Base-by-base conservation (phyloP, 768 basidiomycete genomes). In the Hygrophoropsis aurantiaca region DNA sequence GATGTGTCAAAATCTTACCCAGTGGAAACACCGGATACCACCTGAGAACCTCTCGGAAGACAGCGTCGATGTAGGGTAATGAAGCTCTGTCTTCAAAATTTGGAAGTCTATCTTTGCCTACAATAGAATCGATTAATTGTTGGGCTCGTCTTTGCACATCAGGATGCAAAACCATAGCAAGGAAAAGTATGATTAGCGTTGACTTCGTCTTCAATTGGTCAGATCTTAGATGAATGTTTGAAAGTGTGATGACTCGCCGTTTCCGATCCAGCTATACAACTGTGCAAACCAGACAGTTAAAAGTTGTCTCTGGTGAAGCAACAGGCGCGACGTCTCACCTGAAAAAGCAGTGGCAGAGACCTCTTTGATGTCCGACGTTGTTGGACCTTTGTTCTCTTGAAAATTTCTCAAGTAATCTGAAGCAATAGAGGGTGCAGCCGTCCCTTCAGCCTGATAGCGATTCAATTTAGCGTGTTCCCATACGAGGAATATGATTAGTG, bases 381-480 rank as follows among this genome's bases (percentile, higher is more conserved):
- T 11, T 5, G 41, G 49, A 2, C 26, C 13, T 4, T 41, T 13
- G 11, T 32, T 43, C 15, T 55, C 58, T 25, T 46, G 38, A 24
- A 48, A 44, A 3, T 38, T 30, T 13, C 27, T 30, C 27, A 56
- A 40, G 5, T 42, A 42, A 13, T 58, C 50, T 2, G 52, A 64
- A 15, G 58, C 60, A 59, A 61, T 56, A 1, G 59, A 61, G 6
- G 52, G 42, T 30, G 44, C 49, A 4, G 56, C 61, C 1, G 50
- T 55, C 7, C 60, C 60, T n/a, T 50, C 51, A 0, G 49, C 55
- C 60, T 64, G 34, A 5, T 6, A 19, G 21, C 10, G 5, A 25
- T 41, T 35, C 10, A 37, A 19, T 3, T 11, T n/a, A 10, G 42
- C 4, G 15, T 33, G 20, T 5, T 18, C 19, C 7, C 8, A 3